Evolutionary conservation across 139 green algal genomes (phyloP).

Genomic region (Volvox reticuliferus): DNA sequence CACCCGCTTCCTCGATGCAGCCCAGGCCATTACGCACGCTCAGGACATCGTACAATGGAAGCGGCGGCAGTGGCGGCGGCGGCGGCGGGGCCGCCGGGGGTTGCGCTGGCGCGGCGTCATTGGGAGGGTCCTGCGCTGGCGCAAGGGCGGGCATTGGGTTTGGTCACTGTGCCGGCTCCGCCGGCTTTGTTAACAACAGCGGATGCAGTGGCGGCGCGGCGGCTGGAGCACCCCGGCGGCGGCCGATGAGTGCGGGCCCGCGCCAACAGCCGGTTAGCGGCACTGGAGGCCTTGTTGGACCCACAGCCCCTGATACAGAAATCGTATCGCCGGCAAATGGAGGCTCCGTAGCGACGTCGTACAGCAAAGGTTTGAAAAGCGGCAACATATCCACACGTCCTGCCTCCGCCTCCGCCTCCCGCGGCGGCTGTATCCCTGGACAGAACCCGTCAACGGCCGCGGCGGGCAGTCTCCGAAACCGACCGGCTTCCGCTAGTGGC

Average conservation of each 20-base stretch:
- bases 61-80: neutral
- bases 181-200: neutral
- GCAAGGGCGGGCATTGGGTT: neutral
- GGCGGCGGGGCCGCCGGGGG: neutral
- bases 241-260: slow-evolving; percentile 11
- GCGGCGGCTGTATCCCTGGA: neutral
- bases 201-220: neutral
- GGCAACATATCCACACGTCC: neutral
- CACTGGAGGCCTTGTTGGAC: neutral
- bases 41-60: neutral
- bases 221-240: neutral
- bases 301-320: neutral
- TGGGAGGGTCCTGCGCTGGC: neutral
- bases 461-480: neutral
- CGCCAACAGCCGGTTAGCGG: neutral
- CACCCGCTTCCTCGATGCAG: neutral
- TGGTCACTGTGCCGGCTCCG: neutral
- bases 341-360: neutral
- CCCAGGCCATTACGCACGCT: neutral
- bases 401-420: neutral
- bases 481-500: neutral
- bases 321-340: neutral
- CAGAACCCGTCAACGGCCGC: neutral
- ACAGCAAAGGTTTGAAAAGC: neutral
- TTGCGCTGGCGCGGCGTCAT: neutral